A percentile compares a stretch with the other conserved stretches of the same genome.
Conservation (phyloP, 306 rosid species). For the Alnus rubra region DNA sequence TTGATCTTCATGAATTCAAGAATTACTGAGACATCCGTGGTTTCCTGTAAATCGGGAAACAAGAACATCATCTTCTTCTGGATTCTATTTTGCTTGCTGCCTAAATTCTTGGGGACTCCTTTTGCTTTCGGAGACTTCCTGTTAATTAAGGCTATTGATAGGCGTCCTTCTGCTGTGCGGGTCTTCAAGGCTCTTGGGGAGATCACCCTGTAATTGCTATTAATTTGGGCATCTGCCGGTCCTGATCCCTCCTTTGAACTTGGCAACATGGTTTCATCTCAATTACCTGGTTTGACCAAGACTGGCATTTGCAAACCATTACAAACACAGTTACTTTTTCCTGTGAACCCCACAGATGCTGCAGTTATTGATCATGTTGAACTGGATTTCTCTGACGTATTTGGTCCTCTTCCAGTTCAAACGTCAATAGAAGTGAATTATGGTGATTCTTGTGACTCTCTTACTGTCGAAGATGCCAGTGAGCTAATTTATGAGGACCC, state of each 20-base stretch:
- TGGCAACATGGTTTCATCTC: conserved; percentile 76
- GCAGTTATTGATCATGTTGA: conserved; percentile 60
- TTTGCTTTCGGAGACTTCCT: conserved; percentile 74
- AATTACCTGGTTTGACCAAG: conserved; percentile 55
- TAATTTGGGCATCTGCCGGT: conserved; percentile 37
- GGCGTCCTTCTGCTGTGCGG: conserved; percentile 68
- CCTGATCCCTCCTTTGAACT: conserved; percentile 31
- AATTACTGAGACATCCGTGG: conserved; percentile 69
- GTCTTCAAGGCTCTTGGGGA: conserved; percentile 32
- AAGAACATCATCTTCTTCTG: conserved; percentile 71
- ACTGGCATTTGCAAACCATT: conserved; percentile 34
- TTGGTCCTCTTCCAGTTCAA: conserved; percentile 72
- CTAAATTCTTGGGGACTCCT: conserved; percentile 81
- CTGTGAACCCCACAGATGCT: conserved; percentile 42
- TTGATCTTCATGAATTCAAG: conserved; percentile 96
- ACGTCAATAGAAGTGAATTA: conserved; percentile 47
- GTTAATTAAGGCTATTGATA: conserved; percentile 74
- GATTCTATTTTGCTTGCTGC: conserved; percentile 78
- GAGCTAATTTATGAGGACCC: conserved; percentile 80
- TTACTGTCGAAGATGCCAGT: conserved; percentile 43
- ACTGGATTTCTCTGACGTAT: conserved; percentile 85
- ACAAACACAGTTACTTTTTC: conserved; percentile 49
- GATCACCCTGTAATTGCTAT: conserved; percentile 36
- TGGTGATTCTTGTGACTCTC: conserved; percentile 37
- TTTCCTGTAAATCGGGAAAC: conserved; percentile 98